Conservation (phyloP, 192 early-diverging fungal genomes). For the Coemansia sp. region DNA sequence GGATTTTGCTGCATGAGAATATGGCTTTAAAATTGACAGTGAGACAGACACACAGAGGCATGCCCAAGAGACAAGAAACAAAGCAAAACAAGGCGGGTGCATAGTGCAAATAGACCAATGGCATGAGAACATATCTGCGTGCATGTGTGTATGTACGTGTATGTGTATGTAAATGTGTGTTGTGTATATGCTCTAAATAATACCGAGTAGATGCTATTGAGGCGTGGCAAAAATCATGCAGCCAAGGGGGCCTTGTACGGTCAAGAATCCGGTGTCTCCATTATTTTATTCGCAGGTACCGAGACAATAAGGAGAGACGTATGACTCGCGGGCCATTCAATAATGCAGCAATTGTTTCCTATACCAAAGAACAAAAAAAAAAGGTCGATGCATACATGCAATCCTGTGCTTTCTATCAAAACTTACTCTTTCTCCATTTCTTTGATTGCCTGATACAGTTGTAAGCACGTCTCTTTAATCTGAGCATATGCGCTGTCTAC, state of each 20-base stretch:
- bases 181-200: background rate
- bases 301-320: background rate
- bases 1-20: too few relatives aligned
- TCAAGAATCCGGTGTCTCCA: too few relatives aligned
- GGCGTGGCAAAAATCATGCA: background rate
- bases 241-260: too few relatives aligned
- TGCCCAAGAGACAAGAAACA: background rate
- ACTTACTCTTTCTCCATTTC: conserved; percentile 52
- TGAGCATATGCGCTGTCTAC: conserved; percentile 2
- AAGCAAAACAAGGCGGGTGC: background rate
- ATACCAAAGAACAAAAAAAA: background rate
- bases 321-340: background rate
- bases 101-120: background rate
- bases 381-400: background rate
- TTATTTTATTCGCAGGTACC: background rate
- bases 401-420: background rate
- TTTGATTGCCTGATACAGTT: conserved; percentile 42
- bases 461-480: conserved; percentile 43
- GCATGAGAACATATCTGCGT: background rate
- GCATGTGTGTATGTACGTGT: background rate
- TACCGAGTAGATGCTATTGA: background rate
- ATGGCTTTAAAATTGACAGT: too few relatives aligned
- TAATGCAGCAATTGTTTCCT: background rate
- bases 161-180: background rate
- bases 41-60: too few relatives aligned